Conservation (phyloP, 495 filamentous ascomycete species). For the Talaromyces trachyspermus region DNA sequence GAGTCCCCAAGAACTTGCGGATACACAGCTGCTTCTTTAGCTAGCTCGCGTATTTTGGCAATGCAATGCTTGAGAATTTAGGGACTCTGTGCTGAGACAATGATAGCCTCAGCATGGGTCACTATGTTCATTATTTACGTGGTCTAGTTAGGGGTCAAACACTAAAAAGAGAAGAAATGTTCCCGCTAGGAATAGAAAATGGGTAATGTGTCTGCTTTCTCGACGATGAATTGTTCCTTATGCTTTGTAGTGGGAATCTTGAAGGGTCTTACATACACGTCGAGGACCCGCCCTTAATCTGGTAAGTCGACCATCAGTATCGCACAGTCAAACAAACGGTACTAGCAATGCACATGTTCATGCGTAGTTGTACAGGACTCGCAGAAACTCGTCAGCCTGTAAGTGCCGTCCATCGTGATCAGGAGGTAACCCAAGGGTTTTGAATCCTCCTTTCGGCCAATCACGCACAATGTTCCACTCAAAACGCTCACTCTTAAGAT, state of each 20-base stretch:
- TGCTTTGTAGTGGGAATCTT: constrained; percentile 53
- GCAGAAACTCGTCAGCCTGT: constrained; percentile 54
- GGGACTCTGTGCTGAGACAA: no score
- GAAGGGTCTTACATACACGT: constrained; percentile 45
- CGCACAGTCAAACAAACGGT: no score
- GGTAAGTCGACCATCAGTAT: constrained; percentile 6
- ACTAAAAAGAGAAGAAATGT: no score
- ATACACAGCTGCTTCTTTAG: no score
- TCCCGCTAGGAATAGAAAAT: constrained; percentile 59
- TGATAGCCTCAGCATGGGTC: no score
- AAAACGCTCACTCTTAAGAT: constrained; percentile 50
- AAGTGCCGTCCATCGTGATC: constrained; percentile 56
- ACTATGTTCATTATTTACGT: no score
- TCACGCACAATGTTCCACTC: constrained; percentile 61
- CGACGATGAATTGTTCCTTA: constrained; percentile 48
- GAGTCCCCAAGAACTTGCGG: no score
- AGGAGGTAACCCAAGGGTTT: constrained; percentile 49
- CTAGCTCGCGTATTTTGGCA: no score
- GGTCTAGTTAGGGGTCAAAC: no score
- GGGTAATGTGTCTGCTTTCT: constrained; percentile 43
- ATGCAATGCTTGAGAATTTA: no score
- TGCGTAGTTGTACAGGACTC: constrained; percentile 46
- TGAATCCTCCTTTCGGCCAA: constrained; percentile 51
- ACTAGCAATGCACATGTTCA: not conserved
- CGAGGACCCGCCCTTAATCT: constrained; percentile 57